Evolutionary conservation across 2,329 filamentous ascomycete genomes (phyloP), one percentile per base, ranked within the genome.

Genomic region (Aureobasidium lini): DNA sequence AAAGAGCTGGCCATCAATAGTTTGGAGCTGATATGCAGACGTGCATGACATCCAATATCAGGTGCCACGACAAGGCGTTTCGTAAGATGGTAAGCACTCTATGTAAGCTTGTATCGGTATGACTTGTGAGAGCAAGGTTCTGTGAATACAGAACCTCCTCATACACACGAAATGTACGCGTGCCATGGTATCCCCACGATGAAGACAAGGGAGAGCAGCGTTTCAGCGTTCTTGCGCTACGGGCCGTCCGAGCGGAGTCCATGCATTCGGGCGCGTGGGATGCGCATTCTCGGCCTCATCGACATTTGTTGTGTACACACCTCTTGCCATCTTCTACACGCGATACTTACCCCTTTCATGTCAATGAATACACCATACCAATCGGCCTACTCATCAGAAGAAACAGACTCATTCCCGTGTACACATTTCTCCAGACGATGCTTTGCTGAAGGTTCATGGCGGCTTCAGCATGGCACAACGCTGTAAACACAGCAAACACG

Each of bases 401-500:
- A 13, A 34, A 29, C 28, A 13, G 23, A 6, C 6, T 18, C 39
- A 54, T 6, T 29, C 16, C 18, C 4, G 16, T 37, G 6, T 46
- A 29, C 32, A 37, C 16, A 3, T 29, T 16, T 57, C 13, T 9
- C n/a, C 18, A 23, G 54, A 57, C 32, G 32, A 57, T 59, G 47
- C 56, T 59, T 28, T 50, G 46, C 29, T 59, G 56, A 59, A 36
- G 15, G 46, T 48, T 32, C 9, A 59, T 59, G 57, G 57, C 49
- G 57, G 48, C 57, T 59, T 53, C 57, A 59, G 40, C 32, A 34
- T 46, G 40, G 46, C 39, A 34, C 46, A 46, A 36, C 57, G 46
- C 57, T 59, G 57, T 48, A 44, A 59, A 52, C 47, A 43, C 47
- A 59, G 47, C 57, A 39, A 37, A 28, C 46, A 43, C 46, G 36